Evolutionary conservation across 2,329 filamentous ascomycete species (phyloP), one percentile per base, ranked within the genome.

Genomic region (Stagonosporopsis tanaceti): DNA sequence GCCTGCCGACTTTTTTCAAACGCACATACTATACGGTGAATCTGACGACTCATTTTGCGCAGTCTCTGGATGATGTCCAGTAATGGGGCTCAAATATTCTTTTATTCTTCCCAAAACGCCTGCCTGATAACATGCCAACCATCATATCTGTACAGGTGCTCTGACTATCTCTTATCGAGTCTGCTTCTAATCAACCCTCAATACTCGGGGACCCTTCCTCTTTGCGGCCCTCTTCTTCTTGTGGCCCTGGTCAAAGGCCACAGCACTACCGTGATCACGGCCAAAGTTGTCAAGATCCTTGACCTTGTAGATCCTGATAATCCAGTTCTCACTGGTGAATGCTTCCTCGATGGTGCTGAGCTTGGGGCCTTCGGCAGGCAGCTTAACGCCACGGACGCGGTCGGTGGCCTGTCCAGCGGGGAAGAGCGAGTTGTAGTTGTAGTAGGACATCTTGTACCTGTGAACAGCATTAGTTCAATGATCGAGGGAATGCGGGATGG

Each of bases 361-460:
- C 60, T 90, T 86, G 8, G 95, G 95, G 1, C 92, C 89, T 66
- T 93, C 85, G 12, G 92, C 87, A n/a, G 95, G 96, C 48, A 98
- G 81, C 59, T 86, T 87, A 35, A 86, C 85, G 64, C 89, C 88
- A 74, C 95, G 93, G 63, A 99, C 95, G 67, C 95, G 90, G 76
- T 99, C 95, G 68, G 88, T 82, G 34, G 92, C 93, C 79, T 98
- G 93, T 61, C 95, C 95, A 2, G 89, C 85, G 41, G 93, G 94
- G 86, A 98, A 99, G 62, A 99, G 87, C 44, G 85, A 81, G 78
- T 94, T 87, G 84, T 91, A 99, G 85, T 98, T 98, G 87, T 99
- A 91, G 85, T 99, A 99, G 22, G 93, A 97, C 93, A 99, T 97
- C 86, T 99, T 99, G 87, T 99, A 99, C 92, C 93, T 97, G 65